A percentile compares a stretch with the other conserved stretches of the same genome.
Conservation (phyloP, 169 alveolate genomes). For the Eimeria zaria region DNA sequence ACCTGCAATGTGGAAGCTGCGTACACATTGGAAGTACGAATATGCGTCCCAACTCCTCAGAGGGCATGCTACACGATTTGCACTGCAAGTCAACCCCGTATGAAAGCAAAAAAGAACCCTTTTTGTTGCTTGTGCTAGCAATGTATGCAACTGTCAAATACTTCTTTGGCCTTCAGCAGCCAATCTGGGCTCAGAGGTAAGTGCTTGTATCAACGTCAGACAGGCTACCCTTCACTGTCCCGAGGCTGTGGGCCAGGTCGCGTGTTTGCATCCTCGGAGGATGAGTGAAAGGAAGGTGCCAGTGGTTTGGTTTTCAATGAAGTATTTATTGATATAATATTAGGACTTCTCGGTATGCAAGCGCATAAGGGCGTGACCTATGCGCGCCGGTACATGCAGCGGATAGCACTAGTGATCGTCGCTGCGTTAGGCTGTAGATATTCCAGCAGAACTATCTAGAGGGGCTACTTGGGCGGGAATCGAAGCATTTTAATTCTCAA, state of each 20-base stretch:
- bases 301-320: neutral
- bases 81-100: neutral
- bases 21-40: no score
- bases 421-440: neutral
- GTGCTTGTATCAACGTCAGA: neutral
- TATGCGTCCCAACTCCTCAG: no score
- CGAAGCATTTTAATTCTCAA: neutral
- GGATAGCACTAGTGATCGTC: neutral
- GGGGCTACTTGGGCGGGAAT: neutral
- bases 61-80: no score
- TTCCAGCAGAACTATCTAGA: neutral
- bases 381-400: conserved; percentile 6
- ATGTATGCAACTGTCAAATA: neutral
- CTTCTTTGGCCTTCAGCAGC: neutral
- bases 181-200: neutral
- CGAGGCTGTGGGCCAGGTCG: neutral
- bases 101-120: no score
- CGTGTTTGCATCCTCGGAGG: neutral
- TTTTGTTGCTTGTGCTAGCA: neutral
- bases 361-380: neutral
- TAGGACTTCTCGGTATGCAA: neutral
- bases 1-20: no score
- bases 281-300: neutral
- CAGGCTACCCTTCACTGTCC: neutral
- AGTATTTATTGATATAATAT: neutral